phyloP scores from a whole-genome alignment of 2,329 filamentous ascomycete genomes.

The Penicillium psychrosexuale region DNA sequence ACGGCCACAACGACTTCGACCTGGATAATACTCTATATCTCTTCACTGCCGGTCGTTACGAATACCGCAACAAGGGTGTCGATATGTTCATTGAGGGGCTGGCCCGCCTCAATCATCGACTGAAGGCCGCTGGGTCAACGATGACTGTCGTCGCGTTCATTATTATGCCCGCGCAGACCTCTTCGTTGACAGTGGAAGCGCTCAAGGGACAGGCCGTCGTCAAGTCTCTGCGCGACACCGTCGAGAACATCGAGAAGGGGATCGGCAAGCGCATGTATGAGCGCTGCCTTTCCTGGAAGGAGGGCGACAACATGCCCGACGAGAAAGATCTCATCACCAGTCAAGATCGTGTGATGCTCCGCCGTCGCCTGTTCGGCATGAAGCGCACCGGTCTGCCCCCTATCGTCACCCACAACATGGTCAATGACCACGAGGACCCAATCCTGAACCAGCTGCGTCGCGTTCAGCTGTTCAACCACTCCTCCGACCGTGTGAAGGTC shows the following conservation, averaged over 20 bases:
- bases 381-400: conserved; percentile 86
- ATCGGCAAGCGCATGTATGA: conserved; percentile 94
- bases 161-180: conserved; percentile 97
- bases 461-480: conserved; percentile 95
- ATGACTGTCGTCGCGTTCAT: conserved; percentile 96
- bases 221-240: conserved; percentile 89
- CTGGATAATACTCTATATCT: conserved; percentile 96
- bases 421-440: conserved; percentile 88
- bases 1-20: conserved; percentile 96
- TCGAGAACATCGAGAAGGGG: conserved; percentile 86
- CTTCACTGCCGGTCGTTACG: conserved; percentile 95
- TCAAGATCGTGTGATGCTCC: conserved; percentile 87
- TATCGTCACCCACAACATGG: conserved; percentile 98
- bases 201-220: conserved; percentile 96
- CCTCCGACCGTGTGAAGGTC: conserved; percentile 91
- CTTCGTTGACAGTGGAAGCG: conserved; percentile 90
- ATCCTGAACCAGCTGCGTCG: conserved; percentile 93
- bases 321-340: conserved; percentile 93
- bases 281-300: conserved; percentile 90
- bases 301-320: conserved; percentile 88
- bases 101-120: conserved; percentile 86
- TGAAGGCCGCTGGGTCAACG: conserved; percentile 81
- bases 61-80: conserved; percentile 97
- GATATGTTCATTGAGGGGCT: conserved; percentile 99
- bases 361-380: conserved; percentile 92